A percentile compares a stretch with the other conserved stretches of the same genome.
These are phyloP conservation scores for Trebouxia sp. DNA, from an alignment of 139 green algal genomes.

Conservation along the genomic window DNA sequence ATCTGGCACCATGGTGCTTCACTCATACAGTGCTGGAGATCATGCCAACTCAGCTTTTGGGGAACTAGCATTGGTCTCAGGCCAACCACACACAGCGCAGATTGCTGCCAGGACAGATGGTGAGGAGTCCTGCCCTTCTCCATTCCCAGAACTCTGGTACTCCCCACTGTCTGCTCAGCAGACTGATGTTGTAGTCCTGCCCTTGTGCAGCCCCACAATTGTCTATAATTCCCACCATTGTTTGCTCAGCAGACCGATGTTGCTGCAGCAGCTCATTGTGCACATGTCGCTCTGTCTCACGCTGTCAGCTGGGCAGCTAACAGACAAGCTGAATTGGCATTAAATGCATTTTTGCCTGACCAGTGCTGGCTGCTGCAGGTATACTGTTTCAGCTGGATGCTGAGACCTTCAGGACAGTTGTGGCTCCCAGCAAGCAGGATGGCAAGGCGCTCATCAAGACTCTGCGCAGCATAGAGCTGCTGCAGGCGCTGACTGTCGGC, in stretches of 20 bases:
- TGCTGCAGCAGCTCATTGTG: too few species aligned
- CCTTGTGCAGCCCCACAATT: too few species aligned
- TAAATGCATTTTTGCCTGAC: too few species aligned
- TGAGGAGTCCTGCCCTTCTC: background rate
- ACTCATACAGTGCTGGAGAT: conserved; percentile 51
- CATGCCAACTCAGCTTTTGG: conserved; percentile 62
- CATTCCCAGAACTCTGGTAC: too few species aligned
- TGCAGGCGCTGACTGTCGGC: conserved; percentile 49
- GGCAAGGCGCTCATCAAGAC: conserved; percentile 41
- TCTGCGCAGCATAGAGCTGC: conserved; percentile 61
- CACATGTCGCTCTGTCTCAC: too few species aligned
- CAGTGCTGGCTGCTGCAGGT: background rate
- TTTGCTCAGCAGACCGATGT: too few species aligned
- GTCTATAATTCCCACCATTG: too few species aligned
- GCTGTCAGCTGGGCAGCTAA: too few species aligned
- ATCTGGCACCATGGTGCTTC: conserved; percentile 46
- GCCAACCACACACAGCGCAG: conserved; percentile 60
- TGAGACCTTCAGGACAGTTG: conserved; percentile 15
- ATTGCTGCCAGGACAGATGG: conserved; percentile 66
- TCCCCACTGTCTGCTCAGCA: too few species aligned
- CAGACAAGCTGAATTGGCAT: too few species aligned
- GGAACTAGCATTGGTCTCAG: conserved; percentile 65
- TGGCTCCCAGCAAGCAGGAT: conserved; percentile 15
- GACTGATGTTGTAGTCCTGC: too few species aligned
- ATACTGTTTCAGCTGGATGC: conserved; percentile 66